phyloP scores from a whole-genome alignment of 768 basidiomycete genomes.

The Amanita exitialis region DNA sequence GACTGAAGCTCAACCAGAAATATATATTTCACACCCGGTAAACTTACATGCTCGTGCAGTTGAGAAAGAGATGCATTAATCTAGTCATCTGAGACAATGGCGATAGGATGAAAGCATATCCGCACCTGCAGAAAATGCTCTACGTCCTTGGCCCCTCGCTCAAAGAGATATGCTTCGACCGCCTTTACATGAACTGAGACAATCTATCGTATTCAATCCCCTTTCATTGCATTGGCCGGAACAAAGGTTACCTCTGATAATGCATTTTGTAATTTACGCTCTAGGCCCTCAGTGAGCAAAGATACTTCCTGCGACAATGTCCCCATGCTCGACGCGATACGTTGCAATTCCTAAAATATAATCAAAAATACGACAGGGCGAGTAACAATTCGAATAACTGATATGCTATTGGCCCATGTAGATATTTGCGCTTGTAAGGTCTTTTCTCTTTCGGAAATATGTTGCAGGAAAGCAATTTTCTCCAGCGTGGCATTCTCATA shows the following conservation, averaged over 20 bases:
- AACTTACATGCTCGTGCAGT: background rate
- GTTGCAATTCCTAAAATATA: conserved; percentile 19
- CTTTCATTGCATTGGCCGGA: background rate
- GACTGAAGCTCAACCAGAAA: background rate
- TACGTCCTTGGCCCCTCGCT: background rate
- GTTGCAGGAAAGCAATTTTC: conserved; percentile 37
- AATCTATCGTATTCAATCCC: background rate
- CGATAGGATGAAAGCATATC: background rate
- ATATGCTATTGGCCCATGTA: conserved; percentile 19
- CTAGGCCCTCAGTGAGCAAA: conserved; percentile 9
- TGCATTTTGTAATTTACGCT: conserved; percentile 5
- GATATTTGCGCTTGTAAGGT: conserved; percentile 16
- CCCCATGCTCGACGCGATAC: conserved; percentile 10
- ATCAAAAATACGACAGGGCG: conserved; percentile 6
- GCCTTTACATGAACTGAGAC: background rate
- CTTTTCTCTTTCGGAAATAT: conserved; percentile 36
- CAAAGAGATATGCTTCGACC: background rate
- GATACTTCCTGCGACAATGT: conserved; percentile 3
- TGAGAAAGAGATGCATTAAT: background rate
- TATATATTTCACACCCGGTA: background rate
- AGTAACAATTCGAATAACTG: conserved; percentile 11
- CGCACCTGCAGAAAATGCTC: background rate
- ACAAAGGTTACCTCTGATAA: conserved; percentile 6
- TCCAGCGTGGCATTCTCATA: conserved; percentile 59
- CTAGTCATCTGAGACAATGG: background rate